These are phyloP conservation scores for Glarea lozoyensis DNA, from an alignment of 495 filamentous ascomycete species.

Conservation along the genomic window DNA sequence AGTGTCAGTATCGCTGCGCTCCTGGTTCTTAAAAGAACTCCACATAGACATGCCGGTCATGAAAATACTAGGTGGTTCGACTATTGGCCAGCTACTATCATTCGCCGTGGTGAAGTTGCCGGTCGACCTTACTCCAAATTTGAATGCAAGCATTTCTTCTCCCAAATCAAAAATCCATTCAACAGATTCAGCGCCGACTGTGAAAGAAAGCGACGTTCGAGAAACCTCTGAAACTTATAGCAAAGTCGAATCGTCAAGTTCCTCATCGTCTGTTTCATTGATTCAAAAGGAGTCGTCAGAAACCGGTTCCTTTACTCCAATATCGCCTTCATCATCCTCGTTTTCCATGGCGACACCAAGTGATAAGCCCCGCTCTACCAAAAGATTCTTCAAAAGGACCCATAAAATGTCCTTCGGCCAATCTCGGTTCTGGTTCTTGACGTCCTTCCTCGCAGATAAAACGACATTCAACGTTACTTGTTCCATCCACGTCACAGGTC, in stretches of 20 bases:
- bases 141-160: too few species aligned
- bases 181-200: neutral
- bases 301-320: neutral
- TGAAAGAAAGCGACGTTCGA: neutral
- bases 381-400: neutral
- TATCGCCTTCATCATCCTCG: neutral
- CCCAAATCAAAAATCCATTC: too few species aligned
- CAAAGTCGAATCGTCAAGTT: neutral
- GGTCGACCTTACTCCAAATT: neutral
- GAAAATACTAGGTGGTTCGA: conserved; percentile 35
- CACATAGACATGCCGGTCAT: conserved; percentile 31
- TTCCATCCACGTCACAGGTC: neutral
- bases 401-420: conserved; percentile 30
- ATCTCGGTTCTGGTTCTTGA: conserved; percentile 38
- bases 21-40: conserved; percentile 30
- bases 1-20: conserved; percentile 23
- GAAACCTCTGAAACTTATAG: neutral
- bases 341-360: too few species aligned
- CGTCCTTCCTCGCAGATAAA: conserved; percentile 23
- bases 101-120: conserved; percentile 8
- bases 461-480: conserved; percentile 27
- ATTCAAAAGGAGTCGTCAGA: too few species aligned
- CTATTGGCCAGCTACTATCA: conserved; percentile 24
- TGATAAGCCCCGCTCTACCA: neutral
- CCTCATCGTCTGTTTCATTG: neutral